Conservation (phyloP, 2,329 filamentous ascomycete genomes). For the Phialophora expanda region DNA sequence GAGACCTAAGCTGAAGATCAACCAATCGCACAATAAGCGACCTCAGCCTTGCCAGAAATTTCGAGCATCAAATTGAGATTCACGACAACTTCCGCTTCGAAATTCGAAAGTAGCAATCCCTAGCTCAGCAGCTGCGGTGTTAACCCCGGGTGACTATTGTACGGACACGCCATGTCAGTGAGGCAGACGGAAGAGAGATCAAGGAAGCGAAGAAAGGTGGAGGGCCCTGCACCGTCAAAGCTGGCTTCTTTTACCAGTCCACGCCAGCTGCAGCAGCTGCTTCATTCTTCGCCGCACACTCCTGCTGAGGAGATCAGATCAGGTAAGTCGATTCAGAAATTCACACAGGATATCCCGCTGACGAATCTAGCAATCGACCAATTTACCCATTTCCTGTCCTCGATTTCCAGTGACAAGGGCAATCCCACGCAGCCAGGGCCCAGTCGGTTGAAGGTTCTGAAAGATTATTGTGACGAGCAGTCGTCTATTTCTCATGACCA, state of each 20-base stretch:
- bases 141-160: not conserved
- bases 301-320: conserved; percentile 57
- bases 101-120: not conserved
- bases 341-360: conserved; percentile 12
- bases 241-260: conserved; percentile 51
- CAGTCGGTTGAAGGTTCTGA: conserved; percentile 51
- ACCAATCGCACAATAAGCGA: not conserved
- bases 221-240: conserved; percentile 34
- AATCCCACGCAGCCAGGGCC: conserved; percentile 43
- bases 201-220: conserved; percentile 50
- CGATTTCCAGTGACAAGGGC: conserved; percentile 47
- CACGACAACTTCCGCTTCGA: not conserved
- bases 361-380: conserved; percentile 46
- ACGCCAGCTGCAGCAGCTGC: conserved; percentile 70
- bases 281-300: conserved; percentile 68
- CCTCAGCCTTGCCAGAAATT: conserved; percentile 11
- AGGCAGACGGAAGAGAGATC: conserved; percentile 20
- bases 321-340: conserved; percentile 61
- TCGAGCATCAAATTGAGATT: conserved; percentile 6
- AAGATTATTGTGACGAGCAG: conserved; percentile 60
- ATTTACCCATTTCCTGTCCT: conserved; percentile 53
- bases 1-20: not conserved
- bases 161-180: not conserved
- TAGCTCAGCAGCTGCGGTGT: not conserved
- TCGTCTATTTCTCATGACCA: conserved; percentile 61